Percentiles rank a stretch among this genome's conserved stretches.
These are phyloP conservation scores for Dichotomocladium elegans DNA, from an alignment of 371 early-diverging fungal genomes.

Conservation along the genomic window DNA sequence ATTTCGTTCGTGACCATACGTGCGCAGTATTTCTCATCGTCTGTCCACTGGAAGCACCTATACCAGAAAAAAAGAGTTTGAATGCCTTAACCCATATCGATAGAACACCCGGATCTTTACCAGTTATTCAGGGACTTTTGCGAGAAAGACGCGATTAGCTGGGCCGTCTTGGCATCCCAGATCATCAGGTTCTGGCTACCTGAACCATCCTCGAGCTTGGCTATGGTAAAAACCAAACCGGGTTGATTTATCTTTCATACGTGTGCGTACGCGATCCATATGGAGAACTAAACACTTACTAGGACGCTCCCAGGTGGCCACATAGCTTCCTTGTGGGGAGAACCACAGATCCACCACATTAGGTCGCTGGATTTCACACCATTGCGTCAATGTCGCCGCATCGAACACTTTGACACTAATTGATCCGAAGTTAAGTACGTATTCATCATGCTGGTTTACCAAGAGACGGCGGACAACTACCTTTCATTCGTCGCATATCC, in stretches of 20 bases:
- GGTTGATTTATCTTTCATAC: background rate
- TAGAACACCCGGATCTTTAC: slow-evolving; percentile 20
- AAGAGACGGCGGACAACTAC: slow-evolving; percentile 26
- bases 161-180: slow-evolving; percentile 75
- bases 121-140: slow-evolving; percentile 76
- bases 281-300: slow-evolving; percentile 41
- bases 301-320: slow-evolving; percentile 86
- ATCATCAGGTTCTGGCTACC: slow-evolving; percentile 73
- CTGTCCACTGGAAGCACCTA: slow-evolving; percentile 92
- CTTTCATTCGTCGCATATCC: slow-evolving; percentile 73
- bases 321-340: slow-evolving; percentile 85
- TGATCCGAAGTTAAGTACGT: background rate
- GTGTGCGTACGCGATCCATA: too few species aligned
- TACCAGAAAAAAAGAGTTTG: too few species aligned
- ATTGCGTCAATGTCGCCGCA: slow-evolving; percentile 54
- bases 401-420: slow-evolving; percentile 71
- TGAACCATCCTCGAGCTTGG: slow-evolving; percentile 73
- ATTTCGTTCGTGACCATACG: slow-evolving; percentile 85
- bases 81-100: background rate
- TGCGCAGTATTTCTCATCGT: slow-evolving; percentile 84
- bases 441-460: background rate
- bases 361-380: slow-evolving; percentile 62
- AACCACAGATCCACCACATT: slow-evolving; percentile 84
- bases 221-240: slow-evolving; percentile 19
- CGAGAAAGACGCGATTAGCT: slow-evolving; percentile 67